phyloP scores from a whole-genome alignment of 768 basidiomycete species.

The Stropharia rugosoannulata region DNA sequence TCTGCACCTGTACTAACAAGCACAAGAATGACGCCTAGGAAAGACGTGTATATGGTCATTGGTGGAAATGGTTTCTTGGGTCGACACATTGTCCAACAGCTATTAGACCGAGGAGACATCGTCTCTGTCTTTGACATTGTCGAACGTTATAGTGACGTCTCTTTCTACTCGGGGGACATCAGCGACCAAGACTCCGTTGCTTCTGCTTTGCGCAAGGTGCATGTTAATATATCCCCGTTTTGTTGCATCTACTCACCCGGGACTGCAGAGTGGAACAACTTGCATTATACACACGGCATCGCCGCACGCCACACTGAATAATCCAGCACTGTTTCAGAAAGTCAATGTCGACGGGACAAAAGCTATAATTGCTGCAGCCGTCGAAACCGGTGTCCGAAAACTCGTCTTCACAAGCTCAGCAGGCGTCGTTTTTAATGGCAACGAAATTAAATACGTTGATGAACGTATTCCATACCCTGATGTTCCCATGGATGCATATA shows the following conservation, averaged over 20 bases:
- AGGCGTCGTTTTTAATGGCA: slow-evolving; percentile 85
- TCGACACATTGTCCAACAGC: slow-evolving; percentile 84
- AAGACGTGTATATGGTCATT: slow-evolving; percentile 85
- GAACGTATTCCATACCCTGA: slow-evolving; percentile 79
- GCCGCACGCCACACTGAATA: slow-evolving; percentile 60
- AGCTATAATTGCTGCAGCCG: slow-evolving; percentile 80
- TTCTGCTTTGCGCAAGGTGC: slow-evolving; percentile 71
- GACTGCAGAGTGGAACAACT: slow-evolving; percentile 69
- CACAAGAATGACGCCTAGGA: slow-evolving; percentile 11
- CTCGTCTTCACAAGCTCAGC: slow-evolving; percentile 95
- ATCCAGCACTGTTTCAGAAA: slow-evolving; percentile 77
- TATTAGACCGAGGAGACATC: slow-evolving; percentile 74
- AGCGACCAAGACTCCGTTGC: slow-evolving; percentile 72
- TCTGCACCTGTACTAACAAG: neutral
- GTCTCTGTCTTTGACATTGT: slow-evolving; percentile 92
- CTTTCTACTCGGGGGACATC: slow-evolving; percentile 90
- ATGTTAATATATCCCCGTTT: slow-evolving; percentile 18
- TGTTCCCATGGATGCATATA: slow-evolving; percentile 86
- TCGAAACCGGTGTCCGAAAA: slow-evolving; percentile 71
- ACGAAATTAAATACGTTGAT: slow-evolving; percentile 80
- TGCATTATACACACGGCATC: slow-evolving; percentile 97
- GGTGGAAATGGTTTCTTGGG: slow-evolving; percentile 94
- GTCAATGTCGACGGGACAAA: slow-evolving; percentile 94
- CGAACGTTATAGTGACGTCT: slow-evolving; percentile 82
- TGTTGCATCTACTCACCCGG: slow-evolving; percentile 5